Evolutionary conservation across 192 early-diverging fungal species (phyloP), one percentile per base, ranked within the genome.

Genomic region (Umbelopsis sp.): DNA sequence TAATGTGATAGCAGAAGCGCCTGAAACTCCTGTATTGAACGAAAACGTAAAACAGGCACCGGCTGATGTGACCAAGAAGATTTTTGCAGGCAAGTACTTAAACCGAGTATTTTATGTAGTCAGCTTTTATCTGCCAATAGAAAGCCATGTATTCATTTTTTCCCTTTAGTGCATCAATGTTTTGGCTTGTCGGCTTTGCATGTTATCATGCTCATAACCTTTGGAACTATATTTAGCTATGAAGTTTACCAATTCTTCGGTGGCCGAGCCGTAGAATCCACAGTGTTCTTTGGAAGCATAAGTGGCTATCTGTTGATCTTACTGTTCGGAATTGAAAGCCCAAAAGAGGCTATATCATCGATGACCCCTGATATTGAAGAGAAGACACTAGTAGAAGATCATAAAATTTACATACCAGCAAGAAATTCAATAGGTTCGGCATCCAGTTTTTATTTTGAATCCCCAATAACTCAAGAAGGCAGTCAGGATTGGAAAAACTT

Each of bases 251-350:
- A 49, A 23, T 33, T 68, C 4, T 69, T 61, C 44, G 41, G n/a
- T 35, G 45, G 58, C 9, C 45, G 27, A 37, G 49, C 20, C 5
- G 22, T 74, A 15, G 73, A 74, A 27, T 68, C 73, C 1, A 37
- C 64, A 35, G 6, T 68, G 20, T 74, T 69, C 25, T 74, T 69
- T 45, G 41, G 46, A 11, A 23, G 67, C 10, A 22, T 74, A 16
- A n/a, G 30, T 16, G 27, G 55, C 3, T 74, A 69, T 25, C 45
- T 53, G 48, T 25, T 15, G 13, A 25, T 74, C 3, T 37, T 74
- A 4, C 10, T 65, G 3, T 47, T 58, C 13, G 67, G 67, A n/a
- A 51, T 20, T 8, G 27, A 33, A 20, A 7, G 20, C 46, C 46
- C 18, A 16, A 23, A 22, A 9, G n/a, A 51, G 9, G 3, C 10